phyloP scores from a whole-genome alignment of 495 filamentous ascomycete species.

The Lepidopterella palustris region DNA sequence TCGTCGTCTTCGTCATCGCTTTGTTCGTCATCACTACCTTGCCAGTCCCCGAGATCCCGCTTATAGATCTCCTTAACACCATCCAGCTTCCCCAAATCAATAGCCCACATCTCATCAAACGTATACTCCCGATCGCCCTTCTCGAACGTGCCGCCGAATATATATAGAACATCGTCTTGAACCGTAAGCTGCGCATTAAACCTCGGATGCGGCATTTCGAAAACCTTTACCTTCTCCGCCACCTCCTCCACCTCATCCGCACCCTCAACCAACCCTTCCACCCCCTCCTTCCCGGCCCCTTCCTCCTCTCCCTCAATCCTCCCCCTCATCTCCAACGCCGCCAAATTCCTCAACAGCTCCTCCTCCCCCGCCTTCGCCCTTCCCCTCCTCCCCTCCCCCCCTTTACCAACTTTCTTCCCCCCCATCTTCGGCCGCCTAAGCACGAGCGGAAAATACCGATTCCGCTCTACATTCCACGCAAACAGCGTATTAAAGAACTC shows the following conservation, averaged over 20 bases:
- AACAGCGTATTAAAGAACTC: constrained; percentile 89
- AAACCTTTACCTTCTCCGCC: constrained; percentile 44
- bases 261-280: constrained; percentile 39
- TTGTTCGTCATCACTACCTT: constrained; percentile 47
- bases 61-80: constrained; percentile 85
- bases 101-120: constrained; percentile 86
- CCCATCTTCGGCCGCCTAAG: constrained; percentile 60
- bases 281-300: constrained; percentile 46
- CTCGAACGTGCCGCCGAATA: constrained; percentile 92
- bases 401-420: constrained; percentile 52
- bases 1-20: constrained; percentile 51
- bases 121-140: constrained; percentile 90
- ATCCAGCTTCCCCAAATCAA: constrained; percentile 87
- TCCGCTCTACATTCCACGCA: constrained; percentile 89
- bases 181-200: constrained; percentile 89
- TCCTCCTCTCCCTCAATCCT: constrained; percentile 50
- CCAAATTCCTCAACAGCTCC: constrained; percentile 78
- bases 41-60: constrained; percentile 78
- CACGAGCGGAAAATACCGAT: constrained; percentile 81
- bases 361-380: constrained; percentile 80
- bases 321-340: constrained; percentile 65
- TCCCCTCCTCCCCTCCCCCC: constrained; percentile 50
- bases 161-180: constrained; percentile 84
- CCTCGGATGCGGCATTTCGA: constrained; percentile 76
- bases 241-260: constrained; percentile 47